These are phyloP conservation scores for Euphorbia peplus DNA, from an alignment of 345 rosid species.

Conservation along the genomic window DNA sequence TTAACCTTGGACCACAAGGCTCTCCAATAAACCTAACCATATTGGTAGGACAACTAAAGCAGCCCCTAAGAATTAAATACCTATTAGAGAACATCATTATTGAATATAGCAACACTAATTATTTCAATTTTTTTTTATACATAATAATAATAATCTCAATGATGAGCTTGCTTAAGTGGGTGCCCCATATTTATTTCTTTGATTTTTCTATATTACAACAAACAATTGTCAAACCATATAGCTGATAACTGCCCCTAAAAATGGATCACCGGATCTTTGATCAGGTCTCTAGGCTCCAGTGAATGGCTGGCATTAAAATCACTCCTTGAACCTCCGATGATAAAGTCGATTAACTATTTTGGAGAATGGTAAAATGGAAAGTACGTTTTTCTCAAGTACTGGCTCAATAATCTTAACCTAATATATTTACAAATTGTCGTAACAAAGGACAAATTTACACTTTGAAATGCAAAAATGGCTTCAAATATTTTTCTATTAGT, in stretches of 20 bases:
- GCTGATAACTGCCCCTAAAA: too few species aligned
- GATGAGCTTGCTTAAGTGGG: background rate
- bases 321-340: too few species aligned
- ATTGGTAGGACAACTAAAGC: background rate
- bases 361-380: too few species aligned
- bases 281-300: too few species aligned
- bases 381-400: too few species aligned
- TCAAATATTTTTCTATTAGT: background rate
- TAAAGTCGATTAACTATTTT: too few species aligned
- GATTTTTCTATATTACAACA: too few species aligned
- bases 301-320: too few species aligned
- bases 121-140: background rate
- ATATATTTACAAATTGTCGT: too few species aligned
- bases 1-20: background rate
- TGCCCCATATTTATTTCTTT: background rate
- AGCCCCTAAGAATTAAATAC: background rate
- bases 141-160: background rate
- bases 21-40: constrained; percentile 1
- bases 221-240: background rate
- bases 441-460: background rate
- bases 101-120: too few species aligned
- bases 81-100: constrained; percentile 9
- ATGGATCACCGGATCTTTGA: too few species aligned
- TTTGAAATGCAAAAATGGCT: background rate
- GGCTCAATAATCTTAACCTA: too few species aligned